phyloP scores from a whole-genome alignment of 345 rosid genomes.

The Eucalyptus regnans region DNA sequence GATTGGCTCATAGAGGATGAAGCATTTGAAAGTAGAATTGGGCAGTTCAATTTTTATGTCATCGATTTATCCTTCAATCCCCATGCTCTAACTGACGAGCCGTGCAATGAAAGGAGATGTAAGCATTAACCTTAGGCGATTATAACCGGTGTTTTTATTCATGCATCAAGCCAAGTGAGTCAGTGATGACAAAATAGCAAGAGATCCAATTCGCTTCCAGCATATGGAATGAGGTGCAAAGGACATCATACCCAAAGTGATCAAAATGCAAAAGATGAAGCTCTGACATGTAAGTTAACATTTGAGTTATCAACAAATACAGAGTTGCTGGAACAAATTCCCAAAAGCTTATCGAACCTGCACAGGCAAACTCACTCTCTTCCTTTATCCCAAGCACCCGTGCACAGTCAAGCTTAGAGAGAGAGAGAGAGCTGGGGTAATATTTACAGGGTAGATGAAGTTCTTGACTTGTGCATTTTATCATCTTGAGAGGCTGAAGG shows the following conservation, averaged over 20 bases:
- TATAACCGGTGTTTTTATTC: background rate
- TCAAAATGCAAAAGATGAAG: background rate
- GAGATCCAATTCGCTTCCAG: background rate
- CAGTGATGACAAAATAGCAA: background rate
- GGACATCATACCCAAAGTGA: background rate
- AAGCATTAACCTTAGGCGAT: background rate
- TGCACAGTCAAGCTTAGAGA: background rate
- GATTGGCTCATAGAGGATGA: background rate
- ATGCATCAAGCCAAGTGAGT: background rate
- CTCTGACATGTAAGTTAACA: background rate
- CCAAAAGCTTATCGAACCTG: background rate
- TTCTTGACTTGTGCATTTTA: conserved; percentile 43
- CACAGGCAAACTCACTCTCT: background rate
- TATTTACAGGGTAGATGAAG: conserved; percentile 36
- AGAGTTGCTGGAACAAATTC: background rate
- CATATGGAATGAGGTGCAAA: background rate
- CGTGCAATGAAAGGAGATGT: background rate
- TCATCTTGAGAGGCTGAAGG: conserved; percentile 25
- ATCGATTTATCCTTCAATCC: background rate
- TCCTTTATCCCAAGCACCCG: background rate
- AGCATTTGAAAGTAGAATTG: background rate
- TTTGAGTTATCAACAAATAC: background rate
- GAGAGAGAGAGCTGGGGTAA: background rate
- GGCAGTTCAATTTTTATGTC: background rate
- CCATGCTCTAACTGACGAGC: background rate